Evolutionary conservation across 23 red algal genomes (phyloP).

Genomic region (Agarophyton chilense): DNA sequence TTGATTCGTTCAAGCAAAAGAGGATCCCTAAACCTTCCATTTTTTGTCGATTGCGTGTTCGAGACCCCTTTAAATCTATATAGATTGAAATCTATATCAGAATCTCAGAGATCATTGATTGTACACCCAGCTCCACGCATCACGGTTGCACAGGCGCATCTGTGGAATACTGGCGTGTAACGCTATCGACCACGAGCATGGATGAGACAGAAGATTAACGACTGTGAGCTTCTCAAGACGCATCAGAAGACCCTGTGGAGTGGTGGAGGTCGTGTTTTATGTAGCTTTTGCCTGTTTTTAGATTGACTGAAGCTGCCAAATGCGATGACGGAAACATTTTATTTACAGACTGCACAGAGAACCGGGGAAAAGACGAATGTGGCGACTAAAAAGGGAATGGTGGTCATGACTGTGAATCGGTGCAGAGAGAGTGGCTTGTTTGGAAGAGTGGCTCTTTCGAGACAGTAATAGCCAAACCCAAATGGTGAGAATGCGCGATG

Average conservation of each 20-base stretch:
- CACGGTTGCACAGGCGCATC: slow-evolving; percentile 59
- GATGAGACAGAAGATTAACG: slow-evolving; percentile 70
- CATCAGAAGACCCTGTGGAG: slow-evolving; percentile 68
- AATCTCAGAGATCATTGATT: slow-evolving; percentile 92
- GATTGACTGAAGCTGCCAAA: background rate
- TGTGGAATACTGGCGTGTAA: slow-evolving; percentile 12
- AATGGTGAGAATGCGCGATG: background rate
- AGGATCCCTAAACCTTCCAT: slow-evolving; percentile 72
- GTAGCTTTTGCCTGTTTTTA: background rate
- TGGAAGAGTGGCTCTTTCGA: background rate
- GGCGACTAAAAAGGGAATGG: background rate
- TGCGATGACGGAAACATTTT: background rate
- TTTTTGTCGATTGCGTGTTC: slow-evolving; percentile 67
- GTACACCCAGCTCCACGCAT: slow-evolving; percentile 96
- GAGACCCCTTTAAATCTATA: too few relatives aligned
- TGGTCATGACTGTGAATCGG: background rate
- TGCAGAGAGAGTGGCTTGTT: background rate
- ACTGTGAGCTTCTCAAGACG: slow-evolving; percentile 90
- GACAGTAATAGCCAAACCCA: background rate
- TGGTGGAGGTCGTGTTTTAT: background rate
- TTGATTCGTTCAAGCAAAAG: slow-evolving; percentile 52
- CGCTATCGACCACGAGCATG: slow-evolving; percentile 79
- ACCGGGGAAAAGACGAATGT: background rate
- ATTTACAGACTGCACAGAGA: background rate
- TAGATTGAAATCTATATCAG: slow-evolving; percentile 75